phyloP scores from a whole-genome alignment of 148 eudicot species.

The Agrostemma githago region DNA sequence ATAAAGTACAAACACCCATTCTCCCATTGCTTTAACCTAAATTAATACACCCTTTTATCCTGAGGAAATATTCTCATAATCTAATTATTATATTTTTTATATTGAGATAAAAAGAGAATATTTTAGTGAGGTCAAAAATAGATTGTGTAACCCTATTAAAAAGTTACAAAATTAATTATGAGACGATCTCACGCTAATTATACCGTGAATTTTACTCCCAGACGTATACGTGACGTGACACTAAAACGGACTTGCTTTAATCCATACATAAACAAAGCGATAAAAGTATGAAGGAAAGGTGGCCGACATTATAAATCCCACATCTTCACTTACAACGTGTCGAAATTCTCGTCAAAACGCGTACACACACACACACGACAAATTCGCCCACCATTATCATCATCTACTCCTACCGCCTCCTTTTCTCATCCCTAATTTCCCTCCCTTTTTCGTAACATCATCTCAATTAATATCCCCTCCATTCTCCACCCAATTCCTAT shows the following conservation, averaged over 20 bases:
- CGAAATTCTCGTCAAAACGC: conserved; percentile 21
- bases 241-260: background rate
- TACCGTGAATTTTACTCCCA: too few relatives aligned
- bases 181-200: too few relatives aligned
- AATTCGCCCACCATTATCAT: background rate
- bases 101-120: too few relatives aligned
- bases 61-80: too few relatives aligned
- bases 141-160: too few relatives aligned
- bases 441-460: background rate
- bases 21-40: too few relatives aligned
- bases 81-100: too few relatives aligned
- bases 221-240: too few relatives aligned
- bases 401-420: background rate
- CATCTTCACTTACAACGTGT: conserved; percentile 16
- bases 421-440: background rate
- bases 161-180: too few relatives aligned
- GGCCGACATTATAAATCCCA: background rate
- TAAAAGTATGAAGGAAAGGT: background rate
- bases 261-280: background rate
- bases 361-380: conserved; percentile 10
- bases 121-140: too few relatives aligned
- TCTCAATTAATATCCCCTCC: background rate
- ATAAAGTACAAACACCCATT: too few relatives aligned
- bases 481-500: background rate
- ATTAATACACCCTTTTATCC: too few relatives aligned